phyloP scores from a whole-genome alignment of 2,329 filamentous ascomycete species.

The Blastomyces percursus region DNA sequence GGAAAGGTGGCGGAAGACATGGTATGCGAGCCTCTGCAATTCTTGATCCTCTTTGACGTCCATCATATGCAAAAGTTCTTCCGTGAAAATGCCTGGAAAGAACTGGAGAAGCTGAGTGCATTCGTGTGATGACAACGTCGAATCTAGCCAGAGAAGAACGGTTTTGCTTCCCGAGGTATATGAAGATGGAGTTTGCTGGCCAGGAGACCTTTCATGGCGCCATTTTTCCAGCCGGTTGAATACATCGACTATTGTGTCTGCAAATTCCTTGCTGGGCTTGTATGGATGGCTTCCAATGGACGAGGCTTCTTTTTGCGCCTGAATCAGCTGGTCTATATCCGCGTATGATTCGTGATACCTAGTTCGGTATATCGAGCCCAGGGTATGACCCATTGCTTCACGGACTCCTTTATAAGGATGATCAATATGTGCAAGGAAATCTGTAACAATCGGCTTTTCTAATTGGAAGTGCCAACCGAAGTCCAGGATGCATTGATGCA shows the following conservation, averaged over 20 bases:
- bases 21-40: slow-evolving; percentile 84
- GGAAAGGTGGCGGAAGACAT: slow-evolving; percentile 90
- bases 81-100: slow-evolving; percentile 81
- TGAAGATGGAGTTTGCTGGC: slow-evolving; percentile 83
- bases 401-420: slow-evolving; percentile 97
- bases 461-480: slow-evolving; percentile 93
- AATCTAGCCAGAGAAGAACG: slow-evolving; percentile 87
- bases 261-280: slow-evolving; percentile 62
- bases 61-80: slow-evolving; percentile 98
- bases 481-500: slow-evolving; percentile 79
- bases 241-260: slow-evolving; percentile 58
- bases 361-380: slow-evolving; percentile 80
- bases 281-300: slow-evolving; percentile 81
- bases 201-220: slow-evolving; percentile 71
- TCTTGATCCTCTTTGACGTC: slow-evolving; percentile 98
- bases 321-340: slow-evolving; percentile 62
- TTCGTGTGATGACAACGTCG: slow-evolving; percentile 79
- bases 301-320: slow-evolving; percentile 66
- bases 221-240: slow-evolving; percentile 75
- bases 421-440: slow-evolving; percentile 85
- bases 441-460: slow-evolving; percentile 73
- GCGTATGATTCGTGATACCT: slow-evolving; percentile 90
- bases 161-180: slow-evolving; percentile 97
- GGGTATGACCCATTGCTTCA: slow-evolving; percentile 82
- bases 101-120: slow-evolving; percentile 84